These are phyloP conservation scores for Gynochthodes officinalis DNA, from an alignment of 257 asterid species.

Conservation along the genomic window DNA sequence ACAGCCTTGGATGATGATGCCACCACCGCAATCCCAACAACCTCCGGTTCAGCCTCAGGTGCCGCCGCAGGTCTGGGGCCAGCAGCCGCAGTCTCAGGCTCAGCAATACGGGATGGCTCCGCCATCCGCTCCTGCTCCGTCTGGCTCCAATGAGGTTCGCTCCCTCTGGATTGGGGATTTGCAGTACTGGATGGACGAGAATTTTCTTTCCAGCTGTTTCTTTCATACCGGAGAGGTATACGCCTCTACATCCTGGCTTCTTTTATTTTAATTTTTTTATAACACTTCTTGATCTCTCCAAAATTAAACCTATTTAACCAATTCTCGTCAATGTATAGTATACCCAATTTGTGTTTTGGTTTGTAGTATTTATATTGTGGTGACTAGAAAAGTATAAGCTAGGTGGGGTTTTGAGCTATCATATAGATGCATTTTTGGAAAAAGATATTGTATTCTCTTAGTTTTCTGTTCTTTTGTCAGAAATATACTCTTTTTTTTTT, in stretches of 20 bases:
- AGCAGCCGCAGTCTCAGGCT: constrained; percentile 50
- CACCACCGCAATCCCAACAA: constrained; percentile 27
- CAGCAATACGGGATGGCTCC: constrained; percentile 49
- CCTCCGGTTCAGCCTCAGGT: constrained; percentile 42
- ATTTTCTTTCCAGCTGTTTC: constrained; percentile 54
- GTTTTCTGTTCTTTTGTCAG: too few relatives aligned
- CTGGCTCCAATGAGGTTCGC: constrained; percentile 52
- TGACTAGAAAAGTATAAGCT: background rate
- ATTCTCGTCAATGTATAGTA: too few relatives aligned
- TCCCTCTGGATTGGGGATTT: constrained; percentile 91
- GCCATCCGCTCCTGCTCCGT: constrained; percentile 16
- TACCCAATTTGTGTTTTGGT: background rate
- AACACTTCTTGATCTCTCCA: too few relatives aligned
- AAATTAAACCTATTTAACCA: too few relatives aligned
- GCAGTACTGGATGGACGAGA: constrained; percentile 93
- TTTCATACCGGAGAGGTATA: constrained; percentile 72
- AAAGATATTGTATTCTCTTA: background rate
- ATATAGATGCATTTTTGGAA: too few relatives aligned
- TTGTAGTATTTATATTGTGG: background rate
- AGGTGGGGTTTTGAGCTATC: background rate
- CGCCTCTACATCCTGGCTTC: background rate
- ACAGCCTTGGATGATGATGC: constrained; percentile 34
- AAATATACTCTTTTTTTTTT: too few relatives aligned
- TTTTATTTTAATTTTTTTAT: background rate
- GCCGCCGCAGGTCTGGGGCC: constrained; percentile 25